Conservation (phyloP, 2,329 filamentous ascomycete species). For the Plectosphaerella cucumerina region DNA sequence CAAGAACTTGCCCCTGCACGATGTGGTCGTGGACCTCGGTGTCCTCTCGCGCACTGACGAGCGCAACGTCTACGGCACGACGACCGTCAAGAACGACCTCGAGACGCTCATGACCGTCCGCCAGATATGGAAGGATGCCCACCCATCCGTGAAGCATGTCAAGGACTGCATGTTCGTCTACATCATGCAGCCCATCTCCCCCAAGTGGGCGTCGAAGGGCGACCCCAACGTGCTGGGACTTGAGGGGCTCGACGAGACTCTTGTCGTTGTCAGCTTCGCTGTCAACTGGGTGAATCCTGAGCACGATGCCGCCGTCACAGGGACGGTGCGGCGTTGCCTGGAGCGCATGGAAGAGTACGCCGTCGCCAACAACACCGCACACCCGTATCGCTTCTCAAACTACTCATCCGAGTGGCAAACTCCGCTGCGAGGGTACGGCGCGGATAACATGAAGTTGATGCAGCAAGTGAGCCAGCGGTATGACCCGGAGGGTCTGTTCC, state of each 20-base stretch:
- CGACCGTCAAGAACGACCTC: constrained; percentile 2
- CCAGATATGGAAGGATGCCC: neutral
- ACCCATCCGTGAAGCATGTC: neutral
- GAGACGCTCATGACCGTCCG: neutral
- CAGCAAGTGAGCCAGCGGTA: constrained; percentile 19
- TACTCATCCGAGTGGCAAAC: constrained; percentile 24
- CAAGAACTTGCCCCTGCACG: neutral
- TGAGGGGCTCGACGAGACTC: neutral
- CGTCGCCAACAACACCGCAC: neutral
- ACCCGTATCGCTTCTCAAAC: constrained; percentile 12
- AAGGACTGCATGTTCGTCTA: constrained; percentile 1
- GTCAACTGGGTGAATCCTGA: neutral
- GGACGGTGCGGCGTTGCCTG: neutral
- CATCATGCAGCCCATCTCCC: neutral
- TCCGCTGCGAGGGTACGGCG: constrained; percentile 22
- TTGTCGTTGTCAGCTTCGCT: constrained; percentile 1
- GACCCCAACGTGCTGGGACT: neutral
- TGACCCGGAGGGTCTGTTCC: constrained; percentile 23
- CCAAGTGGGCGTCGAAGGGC: neutral
- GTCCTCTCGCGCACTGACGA: neutral
- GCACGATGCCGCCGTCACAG: neutral
- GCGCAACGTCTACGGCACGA: neutral
- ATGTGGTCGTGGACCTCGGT: neutral
- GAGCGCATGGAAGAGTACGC: neutral
- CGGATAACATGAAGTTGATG: constrained; percentile 18